A percentile compares a stretch with the other conserved stretches of the same genome.
Conservation (phyloP, 352 stramenopile species). For the Phytophthora tubulina region DNA sequence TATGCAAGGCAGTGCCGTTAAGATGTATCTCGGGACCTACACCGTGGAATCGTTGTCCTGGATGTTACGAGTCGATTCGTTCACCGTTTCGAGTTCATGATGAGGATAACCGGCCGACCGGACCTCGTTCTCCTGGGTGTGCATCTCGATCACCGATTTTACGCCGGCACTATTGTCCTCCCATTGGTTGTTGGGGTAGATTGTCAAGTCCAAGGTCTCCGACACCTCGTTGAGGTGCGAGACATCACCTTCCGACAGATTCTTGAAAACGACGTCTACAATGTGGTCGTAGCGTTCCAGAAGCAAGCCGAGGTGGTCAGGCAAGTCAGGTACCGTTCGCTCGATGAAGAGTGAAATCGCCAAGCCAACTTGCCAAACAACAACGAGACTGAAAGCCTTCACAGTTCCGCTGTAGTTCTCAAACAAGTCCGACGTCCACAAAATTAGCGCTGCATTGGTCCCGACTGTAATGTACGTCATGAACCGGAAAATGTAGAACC, state of each 20-base stretch:
- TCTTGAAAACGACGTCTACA: conserved; percentile 74
- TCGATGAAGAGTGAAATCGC: conserved; percentile 65
- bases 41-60: conserved; percentile 7
- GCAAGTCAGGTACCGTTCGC: conserved; percentile 58
- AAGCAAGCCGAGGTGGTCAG: conserved; percentile 53
- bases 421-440: conserved; percentile 76
- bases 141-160: conserved; percentile 19
- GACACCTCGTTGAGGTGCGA: conserved; percentile 67
- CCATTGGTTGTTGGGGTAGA: conserved; percentile 73
- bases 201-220: conserved; percentile 70
- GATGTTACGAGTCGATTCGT: conserved; percentile 21
- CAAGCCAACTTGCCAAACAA: conserved; percentile 71
- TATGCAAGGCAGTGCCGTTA: conserved; percentile 12
- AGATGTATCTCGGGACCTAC: conserved; percentile 4
- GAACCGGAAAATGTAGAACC: conserved; percentile 82
- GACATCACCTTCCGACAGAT: conserved; percentile 61
- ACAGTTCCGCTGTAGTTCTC: conserved; percentile 46
- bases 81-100: conserved; percentile 21
- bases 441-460: conserved; percentile 75
- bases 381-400: conserved; percentile 67
- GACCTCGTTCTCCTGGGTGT: conserved; percentile 25
- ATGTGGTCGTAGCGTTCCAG: conserved; percentile 71
- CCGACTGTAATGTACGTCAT: conserved; percentile 77
- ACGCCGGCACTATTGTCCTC: conserved; percentile 38
- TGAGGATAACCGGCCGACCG: conserved; percentile 17